phyloP scores from a whole-genome alignment of 495 filamentous ascomycete species.

The Viridothelium virens region DNA sequence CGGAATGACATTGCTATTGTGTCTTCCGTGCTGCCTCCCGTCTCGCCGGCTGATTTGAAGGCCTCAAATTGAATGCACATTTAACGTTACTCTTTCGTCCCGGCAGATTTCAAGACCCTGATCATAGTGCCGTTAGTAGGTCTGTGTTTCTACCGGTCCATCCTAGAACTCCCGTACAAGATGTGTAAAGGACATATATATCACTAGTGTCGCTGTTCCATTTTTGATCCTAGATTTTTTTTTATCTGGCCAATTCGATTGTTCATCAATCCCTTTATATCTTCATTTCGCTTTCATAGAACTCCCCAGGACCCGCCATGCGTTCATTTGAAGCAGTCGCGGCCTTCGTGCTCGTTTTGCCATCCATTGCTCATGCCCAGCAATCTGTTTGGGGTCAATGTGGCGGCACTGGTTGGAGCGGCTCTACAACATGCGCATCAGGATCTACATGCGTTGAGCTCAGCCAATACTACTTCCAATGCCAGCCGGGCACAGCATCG shows the following conservation, averaged over 20 bases:
- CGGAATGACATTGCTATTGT: no score
- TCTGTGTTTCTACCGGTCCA: no score
- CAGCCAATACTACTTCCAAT: conserved; percentile 26
- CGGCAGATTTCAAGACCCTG: background rate
- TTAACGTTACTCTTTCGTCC: background rate
- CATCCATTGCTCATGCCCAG: background rate
- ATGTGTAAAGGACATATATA: background rate
- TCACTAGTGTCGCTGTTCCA: background rate
- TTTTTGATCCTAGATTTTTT: background rate
- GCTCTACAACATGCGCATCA: conserved; percentile 19
- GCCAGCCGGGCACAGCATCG: conserved; percentile 20
- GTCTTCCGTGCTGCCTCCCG: background rate
- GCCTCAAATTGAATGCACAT: background rate
- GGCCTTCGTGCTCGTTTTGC: background rate
- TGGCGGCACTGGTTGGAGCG: conserved; percentile 20
- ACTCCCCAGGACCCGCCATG: background rate
- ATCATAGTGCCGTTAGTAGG: background rate
- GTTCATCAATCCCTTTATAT: background rate
- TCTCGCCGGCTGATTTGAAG: background rate
- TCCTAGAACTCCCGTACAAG: no score
- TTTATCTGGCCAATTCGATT: background rate
- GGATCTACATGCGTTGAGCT: conserved; percentile 19
- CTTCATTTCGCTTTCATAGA: background rate
- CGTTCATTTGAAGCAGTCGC: background rate
- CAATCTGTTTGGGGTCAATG: conserved; percentile 17